Evolutionary conservation across 2,329 filamentous ascomycete genomes (phyloP).

Genomic region (Aquanectria penicillioides): DNA sequence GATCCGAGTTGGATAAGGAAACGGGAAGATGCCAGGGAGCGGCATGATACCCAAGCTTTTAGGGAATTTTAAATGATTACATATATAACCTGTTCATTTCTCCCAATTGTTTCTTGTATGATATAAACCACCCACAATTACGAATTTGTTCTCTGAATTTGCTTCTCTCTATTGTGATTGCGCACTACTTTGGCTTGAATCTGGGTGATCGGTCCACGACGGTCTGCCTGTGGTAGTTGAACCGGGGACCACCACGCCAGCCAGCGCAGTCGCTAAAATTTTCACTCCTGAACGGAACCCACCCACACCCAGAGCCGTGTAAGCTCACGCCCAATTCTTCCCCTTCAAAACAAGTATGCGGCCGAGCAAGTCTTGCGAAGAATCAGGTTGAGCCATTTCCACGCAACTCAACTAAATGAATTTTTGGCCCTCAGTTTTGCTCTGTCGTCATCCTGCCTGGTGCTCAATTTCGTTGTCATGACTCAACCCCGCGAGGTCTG

Average conservation of each 20-base stretch:
- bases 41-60: constrained; percentile 37
- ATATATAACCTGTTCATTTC: constrained; percentile 16
- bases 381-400: too few species aligned
- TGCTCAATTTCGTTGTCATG: constrained; percentile 24
- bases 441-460: background rate
- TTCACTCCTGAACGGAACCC: constrained; percentile 37
- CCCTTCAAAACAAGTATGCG: background rate
- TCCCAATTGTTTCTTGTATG: constrained; percentile 1
- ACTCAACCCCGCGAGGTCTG: constrained; percentile 24
- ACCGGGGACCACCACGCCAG: constrained; percentile 25
- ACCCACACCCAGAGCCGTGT: constrained; percentile 31
- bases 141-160: background rate
- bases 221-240: background rate
- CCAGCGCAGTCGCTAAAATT: constrained; percentile 30
- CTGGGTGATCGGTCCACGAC: background rate
- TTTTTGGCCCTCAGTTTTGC: background rate
- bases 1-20: constrained; percentile 21
- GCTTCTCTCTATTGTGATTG: background rate
- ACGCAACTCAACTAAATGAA: too few species aligned
- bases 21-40: constrained; percentile 31
- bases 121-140: constrained; percentile 20
- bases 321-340: background rate
- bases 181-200: too few species aligned
- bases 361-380: too few species aligned
- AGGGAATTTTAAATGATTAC: constrained; percentile 21